Percentiles rank a stretch among this genome's conserved stretches.
Evolutionary conservation across 495 filamentous ascomycete genomes (phyloP).

Genomic region (Lepidopterella palustris): DNA sequence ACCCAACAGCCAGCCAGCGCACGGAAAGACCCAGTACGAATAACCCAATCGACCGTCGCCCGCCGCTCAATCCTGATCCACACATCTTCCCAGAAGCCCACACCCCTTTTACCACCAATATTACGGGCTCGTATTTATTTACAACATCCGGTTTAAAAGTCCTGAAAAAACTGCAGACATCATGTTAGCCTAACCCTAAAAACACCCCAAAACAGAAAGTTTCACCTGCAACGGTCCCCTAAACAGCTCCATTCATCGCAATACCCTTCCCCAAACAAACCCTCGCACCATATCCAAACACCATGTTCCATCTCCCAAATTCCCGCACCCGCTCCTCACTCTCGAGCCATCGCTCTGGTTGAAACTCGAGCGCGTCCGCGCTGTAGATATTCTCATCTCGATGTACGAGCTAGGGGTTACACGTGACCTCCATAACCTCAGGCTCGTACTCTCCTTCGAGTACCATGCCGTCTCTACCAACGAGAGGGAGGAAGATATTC

Average conservation of each 20-base stretch:
- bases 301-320: constrained; percentile 48
- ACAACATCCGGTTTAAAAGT: constrained; percentile 34
- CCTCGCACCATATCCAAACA: constrained; percentile 50
- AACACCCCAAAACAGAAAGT: not conserved
- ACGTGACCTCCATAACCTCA: constrained; percentile 52
- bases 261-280: constrained; percentile 51
- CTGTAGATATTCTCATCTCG: constrained; percentile 48
- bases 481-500: constrained; percentile 44
- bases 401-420: constrained; percentile 50
- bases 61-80: constrained; percentile 39
- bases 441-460: constrained; percentile 51
- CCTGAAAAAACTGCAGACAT: constrained; percentile 25
- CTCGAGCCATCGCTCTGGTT: constrained; percentile 41
- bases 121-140: constrained; percentile 34
- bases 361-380: constrained; percentile 39
- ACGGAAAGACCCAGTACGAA: too few relatives aligned
- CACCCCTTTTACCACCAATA: constrained; percentile 45
- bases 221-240: constrained; percentile 36
- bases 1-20: too few relatives aligned
- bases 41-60: not conserved
- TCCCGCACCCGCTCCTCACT: constrained; percentile 38
- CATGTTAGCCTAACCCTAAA: not conserved
- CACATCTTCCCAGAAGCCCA: constrained; percentile 44
- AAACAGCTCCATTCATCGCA: constrained; percentile 52
- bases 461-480: constrained; percentile 45